Conservation (phyloP, 164 flowering plant species). For the Cinnamomum chago region DNA sequence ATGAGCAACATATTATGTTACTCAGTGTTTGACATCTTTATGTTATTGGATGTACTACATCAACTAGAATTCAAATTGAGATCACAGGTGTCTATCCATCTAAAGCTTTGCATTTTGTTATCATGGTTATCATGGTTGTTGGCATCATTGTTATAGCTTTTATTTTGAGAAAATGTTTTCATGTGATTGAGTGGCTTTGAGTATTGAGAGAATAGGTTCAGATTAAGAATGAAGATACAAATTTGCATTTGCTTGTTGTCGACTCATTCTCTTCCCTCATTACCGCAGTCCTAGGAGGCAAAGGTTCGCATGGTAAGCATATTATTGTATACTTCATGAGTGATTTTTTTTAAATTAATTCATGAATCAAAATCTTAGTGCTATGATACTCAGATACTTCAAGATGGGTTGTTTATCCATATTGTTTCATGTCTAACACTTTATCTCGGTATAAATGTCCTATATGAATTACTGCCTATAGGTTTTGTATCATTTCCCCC, state of each 20-base stretch:
- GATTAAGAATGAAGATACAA: constrained; percentile 25
- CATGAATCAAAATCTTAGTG: no score
- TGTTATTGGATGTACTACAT: constrained; percentile 53
- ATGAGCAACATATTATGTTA: constrained; percentile 61
- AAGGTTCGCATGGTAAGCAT: constrained; percentile 60
- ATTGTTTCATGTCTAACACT: no score
- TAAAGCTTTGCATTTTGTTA: neutral
- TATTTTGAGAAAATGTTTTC: constrained; percentile 2
- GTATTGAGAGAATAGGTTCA: constrained; percentile 11
- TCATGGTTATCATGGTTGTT: no score
- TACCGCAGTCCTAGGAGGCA: constrained; percentile 73
- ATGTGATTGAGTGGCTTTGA: constrained; percentile 3
- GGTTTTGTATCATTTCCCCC: no score
- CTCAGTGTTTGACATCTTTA: constrained; percentile 64
- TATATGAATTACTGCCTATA: no score
- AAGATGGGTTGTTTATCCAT: no score
- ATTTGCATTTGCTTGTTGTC: constrained; percentile 48
- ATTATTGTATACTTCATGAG: neutral
- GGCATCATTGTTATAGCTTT: neutral
- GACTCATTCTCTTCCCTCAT: constrained; percentile 80
- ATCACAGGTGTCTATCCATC: constrained; percentile 41
- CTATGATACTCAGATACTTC: no score
- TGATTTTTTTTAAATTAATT: no score
- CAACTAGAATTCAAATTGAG: constrained; percentile 42
- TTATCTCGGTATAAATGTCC: no score